A percentile compares a stretch with the other conserved stretches of the same genome.
These are phyloP conservation scores for Oryza australiensis DNA, from an alignment of 176 grass and related monocot genomes.

Conservation along the genomic window DNA sequence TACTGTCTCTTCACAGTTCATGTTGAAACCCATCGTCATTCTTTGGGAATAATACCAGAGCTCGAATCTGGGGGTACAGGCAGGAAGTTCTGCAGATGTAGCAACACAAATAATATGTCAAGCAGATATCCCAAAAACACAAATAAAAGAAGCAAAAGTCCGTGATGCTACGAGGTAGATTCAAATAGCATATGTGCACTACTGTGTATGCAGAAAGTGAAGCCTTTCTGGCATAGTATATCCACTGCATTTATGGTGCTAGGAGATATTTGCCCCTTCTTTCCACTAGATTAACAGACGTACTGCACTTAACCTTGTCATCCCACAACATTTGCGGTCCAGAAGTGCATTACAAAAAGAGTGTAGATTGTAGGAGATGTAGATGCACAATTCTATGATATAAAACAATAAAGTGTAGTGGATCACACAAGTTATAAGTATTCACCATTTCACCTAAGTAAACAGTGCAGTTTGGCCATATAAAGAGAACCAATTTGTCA, in stretches of 20 bases:
- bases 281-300: neutral
- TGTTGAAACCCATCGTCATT: neutral
- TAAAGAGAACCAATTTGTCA: constrained; percentile 21
- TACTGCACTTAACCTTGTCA: neutral
- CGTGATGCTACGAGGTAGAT: neutral
- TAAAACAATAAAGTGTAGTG: neutral
- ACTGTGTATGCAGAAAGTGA: neutral
- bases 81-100: constrained; percentile 26
- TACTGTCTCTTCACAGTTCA: constrained; percentile 20
- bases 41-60: neutral
- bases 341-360: neutral
- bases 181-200: constrained; percentile 3
- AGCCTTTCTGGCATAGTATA: neutral
- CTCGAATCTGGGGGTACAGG: neutral
- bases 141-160: neutral
- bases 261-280: constrained; percentile 6
- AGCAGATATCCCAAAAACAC: neutral
- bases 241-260: neutral
- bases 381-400: constrained; percentile 8
- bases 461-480: neutral
- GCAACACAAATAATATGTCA: neutral
- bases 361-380: neutral
- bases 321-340: neutral
- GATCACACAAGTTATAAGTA: neutral
- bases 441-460: neutral